Evolutionary conservation across 1,139 yeast species (phyloP).

Genomic region (Wickerhamomyces sp.): DNA sequence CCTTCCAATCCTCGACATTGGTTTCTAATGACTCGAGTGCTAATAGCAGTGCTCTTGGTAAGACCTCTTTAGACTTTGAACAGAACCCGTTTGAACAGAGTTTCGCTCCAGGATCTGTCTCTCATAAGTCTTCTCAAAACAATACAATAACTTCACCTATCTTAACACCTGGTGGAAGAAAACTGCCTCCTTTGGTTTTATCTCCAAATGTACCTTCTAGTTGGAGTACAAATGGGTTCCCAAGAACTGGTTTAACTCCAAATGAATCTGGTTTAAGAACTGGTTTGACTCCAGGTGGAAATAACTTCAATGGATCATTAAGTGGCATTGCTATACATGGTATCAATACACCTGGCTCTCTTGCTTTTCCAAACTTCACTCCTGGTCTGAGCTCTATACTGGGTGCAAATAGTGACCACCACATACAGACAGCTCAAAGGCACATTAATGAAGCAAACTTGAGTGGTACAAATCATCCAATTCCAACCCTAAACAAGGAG

Average conservation of each 20-base stretch:
- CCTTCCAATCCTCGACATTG: not conserved
- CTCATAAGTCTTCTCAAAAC: constrained; percentile 13
- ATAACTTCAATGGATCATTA: constrained; percentile 18
- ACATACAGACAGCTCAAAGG: constrained; percentile 13
- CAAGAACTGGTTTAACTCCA: constrained; percentile 62
- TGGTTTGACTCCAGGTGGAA: constrained; percentile 54
- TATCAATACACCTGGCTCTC: constrained; percentile 38
- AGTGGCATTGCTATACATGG: constrained; percentile 35
- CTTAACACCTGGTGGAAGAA: constrained; percentile 55
- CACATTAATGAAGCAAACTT: not conserved
- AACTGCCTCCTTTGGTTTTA: constrained; percentile 48
- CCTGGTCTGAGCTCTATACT: constrained; percentile 41
- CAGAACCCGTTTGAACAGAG: constrained; percentile 96
- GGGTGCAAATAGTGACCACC: constrained; percentile 28
- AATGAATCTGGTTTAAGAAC: constrained; percentile 63
- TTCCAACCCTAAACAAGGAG: constrained; percentile 8
- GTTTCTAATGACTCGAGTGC: not conserved
- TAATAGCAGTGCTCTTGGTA: constrained; percentile 1
- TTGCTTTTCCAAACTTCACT: constrained; percentile 27
- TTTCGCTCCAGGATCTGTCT: constrained; percentile 48
- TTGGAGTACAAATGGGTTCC: constrained; percentile 23
- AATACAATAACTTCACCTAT: constrained; percentile 38
- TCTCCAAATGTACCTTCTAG: constrained; percentile 29
- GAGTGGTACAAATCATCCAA: not conserved
- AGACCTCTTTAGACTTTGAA: constrained; percentile 62